A percentile compares a stretch with the other conserved stretches of the same genome.
phyloP scores from a whole-genome alignment of 2,329 filamentous ascomycete species.

The Tolypocladium amazonense region DNA sequence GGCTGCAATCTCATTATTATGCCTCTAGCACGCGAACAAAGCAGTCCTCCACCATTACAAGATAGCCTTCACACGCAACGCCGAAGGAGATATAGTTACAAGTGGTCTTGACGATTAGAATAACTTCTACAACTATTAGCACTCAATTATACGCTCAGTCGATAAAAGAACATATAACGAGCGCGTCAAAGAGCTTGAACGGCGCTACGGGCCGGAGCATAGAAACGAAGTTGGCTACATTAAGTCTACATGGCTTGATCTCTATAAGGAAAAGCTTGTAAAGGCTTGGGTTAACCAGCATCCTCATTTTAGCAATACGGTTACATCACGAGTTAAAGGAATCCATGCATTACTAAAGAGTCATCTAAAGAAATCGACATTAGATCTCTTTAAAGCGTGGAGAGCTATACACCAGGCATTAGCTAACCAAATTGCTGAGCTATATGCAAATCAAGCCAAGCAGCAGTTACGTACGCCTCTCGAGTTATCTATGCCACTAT shows the following conservation, averaged over 20 bases:
- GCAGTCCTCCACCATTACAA: constrained; percentile 6
- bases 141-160: constrained; percentile 8
- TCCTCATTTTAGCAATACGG: constrained; percentile 8
- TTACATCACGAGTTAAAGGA: constrained; percentile 8
- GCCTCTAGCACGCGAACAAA: constrained; percentile 10
- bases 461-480: no score
- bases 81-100: neutral
- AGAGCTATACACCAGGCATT: constrained; percentile 4
- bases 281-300: constrained; percentile 10
- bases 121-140: constrained; percentile 9
- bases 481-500: no score
- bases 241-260: constrained; percentile 6
- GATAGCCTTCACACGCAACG: neutral
- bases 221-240: no score
- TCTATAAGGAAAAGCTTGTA: constrained; percentile 11
- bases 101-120: constrained; percentile 3
- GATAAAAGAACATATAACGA: constrained; percentile 6
- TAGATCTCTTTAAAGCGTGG: constrained; percentile 10
- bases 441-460: no score
- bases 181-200: neutral
- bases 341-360: constrained; percentile 8
- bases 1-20: constrained; percentile 4
- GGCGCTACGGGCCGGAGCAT: no score
- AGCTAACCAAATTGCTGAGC: no score
- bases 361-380: constrained; percentile 5